These are phyloP conservation scores for Zelopaecilomyces penicillatus DNA, from an alignment of 2,329 filamentous ascomycete species.

Conservation along the genomic window DNA sequence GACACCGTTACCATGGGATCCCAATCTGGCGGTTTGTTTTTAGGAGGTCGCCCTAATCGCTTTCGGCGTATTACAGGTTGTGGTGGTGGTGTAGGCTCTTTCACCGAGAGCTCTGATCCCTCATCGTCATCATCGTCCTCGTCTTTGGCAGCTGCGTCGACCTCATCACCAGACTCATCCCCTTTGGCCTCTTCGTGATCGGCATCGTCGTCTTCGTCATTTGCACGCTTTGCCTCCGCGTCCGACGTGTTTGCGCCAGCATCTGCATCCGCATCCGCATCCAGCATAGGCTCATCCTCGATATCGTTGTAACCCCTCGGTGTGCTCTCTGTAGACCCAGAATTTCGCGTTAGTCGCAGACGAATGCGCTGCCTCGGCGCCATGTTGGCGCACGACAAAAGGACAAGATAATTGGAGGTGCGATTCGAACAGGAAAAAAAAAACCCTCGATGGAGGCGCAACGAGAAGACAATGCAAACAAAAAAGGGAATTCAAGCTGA, in stretches of 20 bases:
- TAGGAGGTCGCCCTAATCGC: slow-evolving; percentile 76
- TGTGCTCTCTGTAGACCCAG: slow-evolving; percentile 30
- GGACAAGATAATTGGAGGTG: not conserved
- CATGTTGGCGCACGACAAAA: slow-evolving; percentile 13
- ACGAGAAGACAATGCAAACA: not conserved
- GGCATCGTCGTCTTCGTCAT: slow-evolving; percentile 35
- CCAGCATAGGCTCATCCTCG: slow-evolving; percentile 32
- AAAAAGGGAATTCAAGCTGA: not conserved
- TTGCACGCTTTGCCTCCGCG: slow-evolving; percentile 12
- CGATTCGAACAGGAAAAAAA: not conserved
- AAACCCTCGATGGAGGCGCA: not conserved
- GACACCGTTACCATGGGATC: slow-evolving; percentile 53
- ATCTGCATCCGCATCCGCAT: slow-evolving; percentile 18
- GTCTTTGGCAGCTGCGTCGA: slow-evolving; percentile 41
- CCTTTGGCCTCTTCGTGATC: slow-evolving; percentile 40
- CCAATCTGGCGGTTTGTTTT: slow-evolving; percentile 76
- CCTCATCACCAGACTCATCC: slow-evolving; percentile 18
- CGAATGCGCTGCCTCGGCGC: slow-evolving; percentile 21
- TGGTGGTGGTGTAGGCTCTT: slow-evolving; percentile 48
- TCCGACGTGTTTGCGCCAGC: slow-evolving; percentile 13
- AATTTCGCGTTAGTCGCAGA: slow-evolving; percentile 24
- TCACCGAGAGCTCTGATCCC: slow-evolving; percentile 32
- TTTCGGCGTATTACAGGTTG: slow-evolving; percentile 62
- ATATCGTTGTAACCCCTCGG: slow-evolving; percentile 33
- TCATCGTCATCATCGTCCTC: slow-evolving; percentile 35